Evolutionary conservation across 805 yeast genomes (phyloP).

Genomic region (Metschnikowia chrysomelidarum): DNA sequence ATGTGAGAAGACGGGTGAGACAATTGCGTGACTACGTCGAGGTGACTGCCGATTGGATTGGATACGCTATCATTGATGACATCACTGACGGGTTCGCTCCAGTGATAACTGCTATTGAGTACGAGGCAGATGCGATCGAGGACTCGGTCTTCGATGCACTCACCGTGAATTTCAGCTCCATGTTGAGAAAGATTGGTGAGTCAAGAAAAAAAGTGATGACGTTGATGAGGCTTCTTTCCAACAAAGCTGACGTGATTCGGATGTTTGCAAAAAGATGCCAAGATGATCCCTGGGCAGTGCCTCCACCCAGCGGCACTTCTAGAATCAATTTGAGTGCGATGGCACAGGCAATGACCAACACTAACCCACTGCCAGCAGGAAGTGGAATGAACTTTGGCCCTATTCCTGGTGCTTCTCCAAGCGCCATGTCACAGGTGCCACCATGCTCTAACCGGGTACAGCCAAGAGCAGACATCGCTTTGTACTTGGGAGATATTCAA

Average conservation of each 20-base stretch:
- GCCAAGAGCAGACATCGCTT: conserved; percentile 88
- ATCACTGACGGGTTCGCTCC: conserved; percentile 85
- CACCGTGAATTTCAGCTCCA: conserved; percentile 67
- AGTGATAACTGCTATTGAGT: conserved; percentile 71
- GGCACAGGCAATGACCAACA: conserved; percentile 1
- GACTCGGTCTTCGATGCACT: conserved; percentile 82
- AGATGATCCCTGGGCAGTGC: conserved; percentile 49
- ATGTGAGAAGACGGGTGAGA: conserved; percentile 78
- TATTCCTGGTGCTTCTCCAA: conserved; percentile 32
- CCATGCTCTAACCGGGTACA: conserved; percentile 32
- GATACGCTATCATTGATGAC: conserved; percentile 80
- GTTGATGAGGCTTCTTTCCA: conserved; percentile 80
- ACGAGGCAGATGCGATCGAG: conserved; percentile 80
- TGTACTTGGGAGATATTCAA: conserved; percentile 92
- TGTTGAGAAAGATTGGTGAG: conserved; percentile 84
- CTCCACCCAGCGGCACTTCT: conserved; percentile 16
- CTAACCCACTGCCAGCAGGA: conserved; percentile 9
- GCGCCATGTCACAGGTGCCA: conserved; percentile 21
- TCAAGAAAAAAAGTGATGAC: conserved; percentile 92
- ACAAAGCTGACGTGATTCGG: conserved; percentile 93
- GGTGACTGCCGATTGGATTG: conserved; percentile 78
- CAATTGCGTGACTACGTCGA: conserved; percentile 75
- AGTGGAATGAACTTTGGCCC: conserved; percentile 37
- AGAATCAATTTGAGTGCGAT: conserved; percentile 20
- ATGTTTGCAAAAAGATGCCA: conserved; percentile 96